These are phyloP conservation scores for Paracorniculantispora psalliotae DNA, from an alignment of 2,329 filamentous ascomycete species.

Conservation along the genomic window DNA sequence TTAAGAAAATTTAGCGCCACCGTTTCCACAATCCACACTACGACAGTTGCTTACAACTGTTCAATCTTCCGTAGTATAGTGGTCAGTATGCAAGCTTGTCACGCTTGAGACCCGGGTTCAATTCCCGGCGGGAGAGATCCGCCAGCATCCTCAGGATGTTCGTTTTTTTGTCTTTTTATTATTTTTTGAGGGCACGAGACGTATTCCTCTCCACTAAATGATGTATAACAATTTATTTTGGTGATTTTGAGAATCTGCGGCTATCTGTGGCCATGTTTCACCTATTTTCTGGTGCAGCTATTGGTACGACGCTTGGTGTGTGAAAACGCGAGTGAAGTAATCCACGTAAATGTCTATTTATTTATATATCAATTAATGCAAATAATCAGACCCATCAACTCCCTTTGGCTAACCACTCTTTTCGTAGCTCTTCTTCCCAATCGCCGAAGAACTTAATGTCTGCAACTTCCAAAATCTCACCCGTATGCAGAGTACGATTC, in stretches of 20 bases:
- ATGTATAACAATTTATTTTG: no score
- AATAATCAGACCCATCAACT: neutral
- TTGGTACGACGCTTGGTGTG: no score
- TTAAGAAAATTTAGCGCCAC: neutral
- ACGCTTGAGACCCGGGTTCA: constrained; percentile 22
- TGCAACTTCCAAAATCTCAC: constrained; percentile 32
- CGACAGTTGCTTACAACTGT: constrained; percentile 14
- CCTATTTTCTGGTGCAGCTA: no score
- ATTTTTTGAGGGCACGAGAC: neutral
- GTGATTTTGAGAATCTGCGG: no score
- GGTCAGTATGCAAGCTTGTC: constrained; percentile 23
- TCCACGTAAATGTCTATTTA: no score
- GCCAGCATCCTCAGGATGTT: constrained; percentile 13
- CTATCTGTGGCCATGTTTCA: no score
- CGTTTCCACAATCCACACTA: constrained; percentile 9
- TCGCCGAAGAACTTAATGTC: constrained; percentile 30
- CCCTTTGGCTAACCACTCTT: constrained; percentile 23
- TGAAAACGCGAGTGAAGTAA: no score
- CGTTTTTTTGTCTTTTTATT: constrained; percentile 9
- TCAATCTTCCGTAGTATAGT: constrained; percentile 21
- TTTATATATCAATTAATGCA: no score
- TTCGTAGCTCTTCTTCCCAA: constrained; percentile 32
- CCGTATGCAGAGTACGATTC: constrained; percentile 29
- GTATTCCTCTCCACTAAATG: no score
- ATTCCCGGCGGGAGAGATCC: constrained; percentile 21